Conservation (phyloP, 2,329 filamentous ascomycete species). For the Trichoderma gracile region DNA sequence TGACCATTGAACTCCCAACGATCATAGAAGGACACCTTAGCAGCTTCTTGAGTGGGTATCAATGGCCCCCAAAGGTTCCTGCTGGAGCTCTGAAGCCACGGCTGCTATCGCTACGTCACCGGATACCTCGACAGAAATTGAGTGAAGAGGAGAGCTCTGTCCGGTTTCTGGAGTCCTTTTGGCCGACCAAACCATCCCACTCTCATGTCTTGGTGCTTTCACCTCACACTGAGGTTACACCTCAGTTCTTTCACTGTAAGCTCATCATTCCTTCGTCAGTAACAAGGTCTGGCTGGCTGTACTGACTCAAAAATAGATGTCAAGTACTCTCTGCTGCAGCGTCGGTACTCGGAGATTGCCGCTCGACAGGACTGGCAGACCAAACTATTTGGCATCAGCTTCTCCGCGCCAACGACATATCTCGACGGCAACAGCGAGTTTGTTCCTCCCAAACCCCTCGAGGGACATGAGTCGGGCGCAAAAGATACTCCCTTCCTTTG, state of each 20-base stretch:
- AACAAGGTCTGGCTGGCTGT: neutral
- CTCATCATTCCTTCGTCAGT: neutral
- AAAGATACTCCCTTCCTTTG: constrained; percentile 69
- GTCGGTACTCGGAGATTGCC: constrained; percentile 64
- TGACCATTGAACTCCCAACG: constrained; percentile 82
- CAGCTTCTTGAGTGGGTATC: constrained; percentile 62
- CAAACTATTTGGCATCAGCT: constrained; percentile 73
- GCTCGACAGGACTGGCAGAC: constrained; percentile 49
- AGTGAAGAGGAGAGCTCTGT: constrained; percentile 70
- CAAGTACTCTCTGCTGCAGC: constrained; percentile 74
- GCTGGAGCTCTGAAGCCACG: constrained; percentile 46
- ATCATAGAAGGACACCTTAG: constrained; percentile 66
- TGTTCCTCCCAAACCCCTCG: constrained; percentile 41
- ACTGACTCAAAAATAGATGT: constrained; percentile 52
- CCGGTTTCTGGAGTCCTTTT: constrained; percentile 84
- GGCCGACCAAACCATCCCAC: constrained; percentile 63
- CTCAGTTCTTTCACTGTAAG: constrained; percentile 77
- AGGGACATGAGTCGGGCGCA: constrained; percentile 30
- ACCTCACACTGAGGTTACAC: constrained; percentile 75
- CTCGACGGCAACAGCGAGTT: constrained; percentile 63
- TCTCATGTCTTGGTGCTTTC: constrained; percentile 85
- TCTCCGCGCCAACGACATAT: constrained; percentile 68
- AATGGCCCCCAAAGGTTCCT: constrained; percentile 61
- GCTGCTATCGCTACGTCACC: constrained; percentile 70
- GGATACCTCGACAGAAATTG: constrained; percentile 62